Evolutionary conservation across 257 asterid species (phyloP), one percentile per base, ranked within the genome.

Genomic region (Solanum paucissectum): DNA sequence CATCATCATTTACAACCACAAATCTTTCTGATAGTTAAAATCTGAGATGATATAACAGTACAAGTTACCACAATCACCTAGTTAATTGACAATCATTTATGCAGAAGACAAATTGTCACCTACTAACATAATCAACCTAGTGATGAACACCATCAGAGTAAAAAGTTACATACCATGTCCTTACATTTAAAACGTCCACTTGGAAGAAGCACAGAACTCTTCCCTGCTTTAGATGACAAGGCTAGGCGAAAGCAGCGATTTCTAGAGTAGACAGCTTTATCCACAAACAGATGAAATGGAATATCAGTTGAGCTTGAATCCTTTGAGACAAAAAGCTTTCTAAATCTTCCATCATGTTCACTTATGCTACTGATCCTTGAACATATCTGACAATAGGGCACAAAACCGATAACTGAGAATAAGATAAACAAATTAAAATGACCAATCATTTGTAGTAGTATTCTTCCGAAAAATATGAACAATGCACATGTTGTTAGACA

Each of bases 221-320:
- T 97, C 91, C 98, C 96, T 38, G 99, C 98, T 93, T 97, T 97
- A 49, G 99, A 97, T 75, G 99, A 97, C 79, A 97, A 92, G 83
- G 93, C 94, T 84, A 97, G 92, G 89, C 99, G 98, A 91, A 97
- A 97, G 92, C 98, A 95, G 83, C 99, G 98, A 86, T 97, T 97
- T 92, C 99, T 93, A 79, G 98, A 52, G 91, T 97, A 97, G 86
- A 97, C 99, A 77, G 99, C 98, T 90, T 95, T 92, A 91, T 97
- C 99, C 90, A 97, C 97, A 89, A 97, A 97, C 87, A 92, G 92
- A 36, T 93, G 95, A 86, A 85, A 32, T 68, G 87, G 90, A 34
- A 85, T 87, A 84, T 92, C 92, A 29, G 87, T 90, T 89, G 96
- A 88, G 89, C 87, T 91, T 89, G 96, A 91, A 81, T 91, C 94